Conservation (phyloP, 2,329 filamentous ascomycete species). For the Lachnellula arida region DNA sequence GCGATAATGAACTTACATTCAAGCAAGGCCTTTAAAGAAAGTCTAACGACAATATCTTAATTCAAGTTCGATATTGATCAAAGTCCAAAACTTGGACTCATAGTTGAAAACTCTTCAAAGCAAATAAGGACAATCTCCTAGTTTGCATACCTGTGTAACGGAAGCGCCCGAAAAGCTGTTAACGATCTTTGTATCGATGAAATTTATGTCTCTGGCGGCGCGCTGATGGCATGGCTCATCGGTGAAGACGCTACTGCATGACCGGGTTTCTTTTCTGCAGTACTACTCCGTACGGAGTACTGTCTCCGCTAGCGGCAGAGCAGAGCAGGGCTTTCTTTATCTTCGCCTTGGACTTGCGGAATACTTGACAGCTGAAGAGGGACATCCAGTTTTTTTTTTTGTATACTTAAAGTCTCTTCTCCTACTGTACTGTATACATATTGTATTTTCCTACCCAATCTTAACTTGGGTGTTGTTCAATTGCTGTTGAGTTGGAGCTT, state of each 20-base stretch:
- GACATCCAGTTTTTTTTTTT: background rate
- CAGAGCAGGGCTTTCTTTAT: background rate
- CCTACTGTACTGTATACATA: background rate
- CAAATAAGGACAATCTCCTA: background rate
- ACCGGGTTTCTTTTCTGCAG: background rate
- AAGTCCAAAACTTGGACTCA: too few species aligned
- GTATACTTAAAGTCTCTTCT: background rate
- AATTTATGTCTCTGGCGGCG: background rate
- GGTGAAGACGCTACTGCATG: background rate
- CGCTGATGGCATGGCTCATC: background rate
- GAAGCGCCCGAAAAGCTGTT: slow-evolving; percentile 7
- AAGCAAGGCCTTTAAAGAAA: too few species aligned
- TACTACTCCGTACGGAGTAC: too few species aligned
- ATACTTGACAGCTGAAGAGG: background rate
- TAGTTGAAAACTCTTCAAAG: background rate
- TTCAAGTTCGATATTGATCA: too few species aligned
- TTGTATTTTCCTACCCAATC: background rate
- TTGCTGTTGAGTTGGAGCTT: background rate
- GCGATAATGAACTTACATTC: too few species aligned
- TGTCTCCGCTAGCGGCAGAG: slow-evolving; percentile 1
- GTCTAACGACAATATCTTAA: too few species aligned
- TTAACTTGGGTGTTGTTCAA: background rate
- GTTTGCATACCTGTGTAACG: background rate
- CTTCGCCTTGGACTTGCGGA: background rate
- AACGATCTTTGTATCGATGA: background rate